These are phyloP conservation scores for Circinella minor DNA, from an alignment of 371 early-diverging fungal genomes.

Conservation along the genomic window DNA sequence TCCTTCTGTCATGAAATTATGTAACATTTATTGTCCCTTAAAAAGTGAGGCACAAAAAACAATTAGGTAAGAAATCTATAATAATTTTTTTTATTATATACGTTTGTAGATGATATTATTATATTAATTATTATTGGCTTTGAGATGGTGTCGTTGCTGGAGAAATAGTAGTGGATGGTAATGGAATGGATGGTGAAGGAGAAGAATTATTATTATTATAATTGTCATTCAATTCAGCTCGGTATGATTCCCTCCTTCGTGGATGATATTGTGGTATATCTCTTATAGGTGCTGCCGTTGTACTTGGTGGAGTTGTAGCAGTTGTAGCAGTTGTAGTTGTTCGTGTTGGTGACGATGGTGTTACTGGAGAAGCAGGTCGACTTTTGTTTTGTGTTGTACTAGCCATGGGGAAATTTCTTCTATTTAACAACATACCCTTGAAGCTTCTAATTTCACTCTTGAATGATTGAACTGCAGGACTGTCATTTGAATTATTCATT, in stretches of 20 bases:
- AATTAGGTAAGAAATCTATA: too few species aligned
- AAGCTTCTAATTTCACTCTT: constrained; percentile 39
- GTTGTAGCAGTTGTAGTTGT: not conserved
- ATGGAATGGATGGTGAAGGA: not conserved
- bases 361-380: constrained; percentile 12
- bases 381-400: not conserved
- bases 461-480: constrained; percentile 42
- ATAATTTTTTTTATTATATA: too few species aligned
- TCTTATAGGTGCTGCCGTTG: not conserved
- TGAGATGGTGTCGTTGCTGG: not conserved
- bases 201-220: not conserved
- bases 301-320: not conserved
- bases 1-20: too few species aligned
- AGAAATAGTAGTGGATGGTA: not conserved
- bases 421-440: constrained; percentile 34
- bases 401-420: constrained; percentile 35
- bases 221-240: constrained; percentile 3
- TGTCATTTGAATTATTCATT: not conserved
- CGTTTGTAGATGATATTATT: too few species aligned
- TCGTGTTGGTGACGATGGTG: not conserved
- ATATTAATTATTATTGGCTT: not conserved
- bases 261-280: constrained; percentile 9
- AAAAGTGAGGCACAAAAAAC: too few species aligned
- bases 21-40: too few species aligned
- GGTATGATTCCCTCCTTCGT: constrained; percentile 10